Base-by-base conservation (phyloP, 495 filamentous ascomycete species). In the Aspergillus egyptiacus region DNA sequence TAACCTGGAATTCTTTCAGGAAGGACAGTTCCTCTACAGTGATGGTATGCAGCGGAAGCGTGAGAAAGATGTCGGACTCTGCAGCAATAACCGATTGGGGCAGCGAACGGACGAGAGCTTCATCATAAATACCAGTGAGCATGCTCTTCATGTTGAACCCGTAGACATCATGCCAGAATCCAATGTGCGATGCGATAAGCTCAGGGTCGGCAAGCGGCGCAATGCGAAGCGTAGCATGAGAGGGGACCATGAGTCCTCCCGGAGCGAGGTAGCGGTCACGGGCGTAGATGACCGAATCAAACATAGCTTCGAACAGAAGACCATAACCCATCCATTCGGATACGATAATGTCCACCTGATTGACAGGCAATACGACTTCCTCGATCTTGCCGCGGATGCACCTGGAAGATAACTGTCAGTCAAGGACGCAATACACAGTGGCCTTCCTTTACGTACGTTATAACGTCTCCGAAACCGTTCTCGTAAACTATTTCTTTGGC, bases 281-380 rank as follows among this genome's bases (percentile, higher is more conserved):
- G 18, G 91, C 91, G 51, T 85, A 89, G 39, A 96, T 72, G 25
- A 96, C 91, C 8, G 89, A 94, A 67, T 95, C 89, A 52, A 96
- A 78, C 91, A 96, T 96, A 56, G 82, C 84, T 74, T 96, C 91
- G 63, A 93, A 96, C 6, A 96, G 78, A 4, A 96, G 74, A 62
- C 86, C 85, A 63, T 96, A 96, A 4, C 91, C 91, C 91, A 96
- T 96, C 91, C 91, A 96, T 64, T 96, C 91, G 2, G 89, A 95
- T 47, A 96, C 82, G 56, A 96, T 95, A 64, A 96, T 90, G 57
- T 96, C 91, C 37, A 96, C 91, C 62, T 91, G 75, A 48, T 79
- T 74, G 53, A 89, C 85, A 1, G 88, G 87, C 42, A 94, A 57
- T 27, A 77, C 74, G 31, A 95, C 83, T 61, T 96, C 91, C 65